Base-by-base conservation (phyloP, 2,329 filamentous ascomycete species). In the Alternaria gaisen region DNA sequence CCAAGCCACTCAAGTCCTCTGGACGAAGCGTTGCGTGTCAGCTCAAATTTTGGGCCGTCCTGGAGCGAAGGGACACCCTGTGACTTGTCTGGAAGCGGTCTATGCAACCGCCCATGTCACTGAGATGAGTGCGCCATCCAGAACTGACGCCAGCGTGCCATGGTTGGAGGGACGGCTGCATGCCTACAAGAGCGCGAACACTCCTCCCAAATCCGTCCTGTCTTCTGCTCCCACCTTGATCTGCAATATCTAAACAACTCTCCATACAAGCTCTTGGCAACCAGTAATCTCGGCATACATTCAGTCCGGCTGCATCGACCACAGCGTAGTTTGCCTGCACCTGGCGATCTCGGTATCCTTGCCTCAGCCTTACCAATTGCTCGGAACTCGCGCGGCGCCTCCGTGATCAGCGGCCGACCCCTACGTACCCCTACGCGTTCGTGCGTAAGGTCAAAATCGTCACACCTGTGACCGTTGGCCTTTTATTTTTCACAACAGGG, bases 1-100 rank as follows among this genome's bases (percentile, higher is more conserved):
- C 64, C 64, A 71, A 67, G 63, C 65, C 43, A 54, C 44, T 14
- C 48, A 52, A 60, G 55, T 60, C 56, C 56, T 44, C 56, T 60
- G 64, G 62, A 64, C 61, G 62, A 63, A 66, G 62, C 52, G 60
- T 65, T 70, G 71, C 69, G 69, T 69, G 70, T 74, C 71, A 72
- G 72, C 71, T 73, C 68, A 61, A 71, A 66, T 63, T 61, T 64
- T 66, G 60, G 65, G 65, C 64, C 61, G 67, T 47, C 63, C 65
- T 66, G 64, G 65, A 59, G 66, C 61, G 40, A 46, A 63, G 63
- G 66, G 67, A 62, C 22, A 61, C 68, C 68, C 61, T 71, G 72
- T 73, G 71, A 68, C 64, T 66, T 58, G 72, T 54, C 71, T 66
- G 72, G 72, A 72, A 61, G 52, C 60, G 64, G 67, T 60, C 63